Percentiles rank a stretch among this genome's conserved stretches.
Evolutionary conservation across 2,329 filamentous ascomycete genomes (phyloP).

Genomic region (Cercospora sp.): DNA sequence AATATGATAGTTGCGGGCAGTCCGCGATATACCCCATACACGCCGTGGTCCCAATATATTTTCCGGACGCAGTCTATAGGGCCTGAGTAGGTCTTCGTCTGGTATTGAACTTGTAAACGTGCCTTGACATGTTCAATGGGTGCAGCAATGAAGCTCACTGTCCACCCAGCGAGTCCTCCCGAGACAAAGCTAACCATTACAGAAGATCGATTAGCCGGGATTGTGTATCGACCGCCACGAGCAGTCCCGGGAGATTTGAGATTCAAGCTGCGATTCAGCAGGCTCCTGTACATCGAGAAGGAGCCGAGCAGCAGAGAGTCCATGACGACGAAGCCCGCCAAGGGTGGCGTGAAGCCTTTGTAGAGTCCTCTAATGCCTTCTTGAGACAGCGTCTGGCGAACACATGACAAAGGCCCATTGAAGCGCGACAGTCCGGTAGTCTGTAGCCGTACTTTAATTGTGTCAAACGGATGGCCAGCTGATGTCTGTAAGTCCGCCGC

Average conservation of each 20-base stretch:
- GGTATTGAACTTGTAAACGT: constrained; percentile 68
- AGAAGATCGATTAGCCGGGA: background rate
- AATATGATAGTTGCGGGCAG: background rate
- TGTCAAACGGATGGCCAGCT: background rate
- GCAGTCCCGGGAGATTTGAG: background rate
- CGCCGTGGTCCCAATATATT: background rate
- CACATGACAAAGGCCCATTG: background rate
- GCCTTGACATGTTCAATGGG: constrained; percentile 95
- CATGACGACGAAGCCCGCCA: background rate
- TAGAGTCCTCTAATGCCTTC: background rate
- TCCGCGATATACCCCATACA: background rate
- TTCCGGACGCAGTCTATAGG: background rate
- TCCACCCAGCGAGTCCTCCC: constrained; percentile 81
- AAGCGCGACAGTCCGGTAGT: background rate
- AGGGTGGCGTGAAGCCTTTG: background rate
- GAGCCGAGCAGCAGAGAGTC: background rate
- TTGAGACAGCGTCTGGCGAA: background rate
- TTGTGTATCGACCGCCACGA: background rate
- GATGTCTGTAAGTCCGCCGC: background rate
- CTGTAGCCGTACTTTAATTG: background rate
- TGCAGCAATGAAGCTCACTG: constrained; percentile 87
- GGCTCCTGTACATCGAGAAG: background rate
- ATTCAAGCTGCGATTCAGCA: background rate
- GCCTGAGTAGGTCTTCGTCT: background rate
- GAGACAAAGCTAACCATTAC: constrained; percentile 55